phyloP scores from a whole-genome alignment of 495 filamentous ascomycete species.

The Cairneyella variabilis region DNA sequence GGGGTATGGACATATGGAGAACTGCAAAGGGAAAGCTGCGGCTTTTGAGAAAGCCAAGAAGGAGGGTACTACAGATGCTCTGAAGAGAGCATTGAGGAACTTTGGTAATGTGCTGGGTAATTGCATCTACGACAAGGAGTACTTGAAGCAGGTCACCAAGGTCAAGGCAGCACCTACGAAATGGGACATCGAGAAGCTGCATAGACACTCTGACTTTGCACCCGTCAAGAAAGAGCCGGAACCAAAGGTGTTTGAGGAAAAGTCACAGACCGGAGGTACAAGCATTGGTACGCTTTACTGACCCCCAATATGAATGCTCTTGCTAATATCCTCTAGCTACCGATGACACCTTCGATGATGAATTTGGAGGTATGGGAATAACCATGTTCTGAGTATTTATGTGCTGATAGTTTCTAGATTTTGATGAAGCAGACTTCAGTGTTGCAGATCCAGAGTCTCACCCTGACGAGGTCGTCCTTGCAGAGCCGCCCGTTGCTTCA shows the following conservation, averaged over 20 bases:
- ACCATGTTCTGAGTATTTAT: too few relatives aligned
- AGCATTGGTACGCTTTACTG: conserved; percentile 7
- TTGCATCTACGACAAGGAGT: conserved; percentile 96
- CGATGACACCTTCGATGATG: conserved; percentile 50
- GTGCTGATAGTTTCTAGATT: conserved; percentile 39
- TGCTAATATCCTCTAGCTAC: conserved; percentile 21
- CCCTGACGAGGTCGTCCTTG: conserved; percentile 53
- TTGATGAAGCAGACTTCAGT: conserved; percentile 73
- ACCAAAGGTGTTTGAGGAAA: conserved; percentile 27
- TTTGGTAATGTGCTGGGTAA: conserved; percentile 97
- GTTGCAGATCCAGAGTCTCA: conserved; percentile 48
- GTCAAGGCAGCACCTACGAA: conserved; percentile 65
- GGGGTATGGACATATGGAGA: conserved; percentile 93
- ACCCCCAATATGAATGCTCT: neutral
- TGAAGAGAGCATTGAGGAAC: conserved; percentile 84
- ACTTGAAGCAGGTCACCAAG: conserved; percentile 77
- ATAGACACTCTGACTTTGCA: conserved; percentile 74
- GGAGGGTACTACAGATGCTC: conserved; percentile 88
- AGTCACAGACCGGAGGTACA: conserved; percentile 32
- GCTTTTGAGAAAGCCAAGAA: conserved; percentile 99
- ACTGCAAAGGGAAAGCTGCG: conserved; percentile 87
- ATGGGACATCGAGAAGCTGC: conserved; percentile 71
- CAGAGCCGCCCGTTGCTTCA: conserved; percentile 15
- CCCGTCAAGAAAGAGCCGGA: conserved; percentile 42
- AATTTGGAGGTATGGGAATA: conserved; percentile 68